phyloP scores from a whole-genome alignment of 257 asterid species.

The Knoxia roxburghii region DNA sequence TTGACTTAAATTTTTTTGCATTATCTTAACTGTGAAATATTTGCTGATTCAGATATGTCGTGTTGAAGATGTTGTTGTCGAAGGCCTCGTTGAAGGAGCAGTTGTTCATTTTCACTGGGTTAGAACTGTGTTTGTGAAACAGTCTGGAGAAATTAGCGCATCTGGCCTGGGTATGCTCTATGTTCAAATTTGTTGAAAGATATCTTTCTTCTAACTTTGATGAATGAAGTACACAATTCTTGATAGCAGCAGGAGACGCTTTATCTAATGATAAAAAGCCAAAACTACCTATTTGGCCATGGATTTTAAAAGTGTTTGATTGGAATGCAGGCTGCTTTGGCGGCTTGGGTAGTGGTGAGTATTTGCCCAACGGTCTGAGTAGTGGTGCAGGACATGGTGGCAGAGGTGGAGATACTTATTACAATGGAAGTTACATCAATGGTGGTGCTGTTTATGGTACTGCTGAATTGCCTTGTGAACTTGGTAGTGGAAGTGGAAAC shows the following conservation, averaged over 20 bases:
- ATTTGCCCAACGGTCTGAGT: conserved; percentile 58
- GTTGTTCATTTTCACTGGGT: conserved; percentile 82
- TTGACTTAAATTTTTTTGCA: not conserved
- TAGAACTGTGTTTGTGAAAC: conserved; percentile 54
- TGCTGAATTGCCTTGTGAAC: conserved; percentile 81
- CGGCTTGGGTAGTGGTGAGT: conserved; percentile 75
- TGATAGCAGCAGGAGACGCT: not conserved
- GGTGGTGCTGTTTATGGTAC: conserved; percentile 77
- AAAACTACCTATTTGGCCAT: not conserved
- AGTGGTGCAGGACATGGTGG: conserved; percentile 99
- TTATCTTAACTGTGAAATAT: conserved; percentile 18
- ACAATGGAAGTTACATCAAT: conserved; percentile 47
- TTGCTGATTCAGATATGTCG: conserved; percentile 68
- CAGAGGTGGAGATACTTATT: conserved; percentile 81
- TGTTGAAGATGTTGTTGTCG: conserved; percentile 66
- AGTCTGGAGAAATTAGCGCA: conserved; percentile 72
- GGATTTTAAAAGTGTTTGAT: conserved; percentile 5
- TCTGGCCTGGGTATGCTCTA: conserved; percentile 65
- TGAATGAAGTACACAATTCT: not conserved
- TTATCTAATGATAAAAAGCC: not conserved
- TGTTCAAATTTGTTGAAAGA: conserved; percentile 8
- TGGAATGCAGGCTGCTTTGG: conserved; percentile 63
- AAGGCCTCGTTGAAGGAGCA: conserved; percentile 76
- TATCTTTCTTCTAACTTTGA: not conserved
- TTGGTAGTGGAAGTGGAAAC: conserved; percentile 95